Base-by-base conservation (phyloP, 192 early-diverging fungal species). In the Rhizophagus clarus region DNA sequence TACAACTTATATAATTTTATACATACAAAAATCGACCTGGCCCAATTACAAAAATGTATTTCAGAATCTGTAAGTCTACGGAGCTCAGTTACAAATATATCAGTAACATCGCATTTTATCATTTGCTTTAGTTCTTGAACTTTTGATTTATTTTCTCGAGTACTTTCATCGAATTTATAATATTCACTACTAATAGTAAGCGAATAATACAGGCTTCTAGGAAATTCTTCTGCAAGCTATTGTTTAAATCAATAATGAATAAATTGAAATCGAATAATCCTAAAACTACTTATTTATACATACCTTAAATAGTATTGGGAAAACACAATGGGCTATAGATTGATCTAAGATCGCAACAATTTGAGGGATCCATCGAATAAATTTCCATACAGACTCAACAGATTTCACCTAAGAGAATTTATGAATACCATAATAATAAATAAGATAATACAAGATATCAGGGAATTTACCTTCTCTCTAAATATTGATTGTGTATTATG, bases 331-430 rank as follows among this genome's bases (percentile, higher is more conserved):
- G 24, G 89, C 89, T 10, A 86, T 81, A 7, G 85, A 67, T 64
- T 91, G 92, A 67, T 93, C 92, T 1, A 95, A 83, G 22, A 93
- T 72, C 17, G 94, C 89, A 1, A 93, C 91, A 62, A 95, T 81
- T 67, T 95, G 93, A 26, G 92, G 91, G 60, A 95, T 84, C 94
- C 94, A 95, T 40, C 88, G 85, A 56, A 95, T 83, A 84, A 93
- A 92, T 42, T 88, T 89, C 92, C 92, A 95, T n/a, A 84, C 82
- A 15, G 87, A 82, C 14, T 84, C 74, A 47, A 85, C 66, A 24
- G 81, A 69, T 31, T 83, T 71, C 0, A 83, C 82, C 87, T 90
- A 80, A 67, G 0, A 24, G 9, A 51, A 49, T 69, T 26, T 32
- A 69, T 20, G 24, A 26, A 69, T 26, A 29, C 24, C 28, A 69